These are phyloP conservation scores for Pontederia paniculata DNA, from an alignment of 176 grass and related monocot species.

Conservation along the genomic window DNA sequence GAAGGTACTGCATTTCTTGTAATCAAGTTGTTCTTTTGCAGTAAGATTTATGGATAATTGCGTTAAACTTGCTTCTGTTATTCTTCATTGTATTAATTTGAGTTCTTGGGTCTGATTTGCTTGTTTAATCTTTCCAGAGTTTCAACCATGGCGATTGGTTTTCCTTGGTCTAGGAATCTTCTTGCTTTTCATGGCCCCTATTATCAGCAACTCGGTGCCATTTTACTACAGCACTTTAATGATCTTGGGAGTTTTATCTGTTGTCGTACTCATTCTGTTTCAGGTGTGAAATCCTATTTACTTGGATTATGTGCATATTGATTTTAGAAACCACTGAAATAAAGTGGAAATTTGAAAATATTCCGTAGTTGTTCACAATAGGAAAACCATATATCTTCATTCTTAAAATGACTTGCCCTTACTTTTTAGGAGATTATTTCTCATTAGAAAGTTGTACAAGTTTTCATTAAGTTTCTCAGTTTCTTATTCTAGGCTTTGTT, in stretches of 20 bases:
- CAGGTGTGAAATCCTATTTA: conserved; percentile 40
- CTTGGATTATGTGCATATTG: conserved; percentile 4
- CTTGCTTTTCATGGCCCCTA: conserved; percentile 55
- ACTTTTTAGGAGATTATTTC: too few species aligned
- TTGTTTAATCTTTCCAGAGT: conserved; percentile 37
- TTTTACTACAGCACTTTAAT: conserved; percentile 97
- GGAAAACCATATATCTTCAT: too few species aligned
- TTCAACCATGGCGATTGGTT: conserved; percentile 77
- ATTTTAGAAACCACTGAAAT: neutral
- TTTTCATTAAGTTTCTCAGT: too few species aligned
- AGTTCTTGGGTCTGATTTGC: neutral
- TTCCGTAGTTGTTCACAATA: too few species aligned
- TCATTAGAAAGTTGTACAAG: too few species aligned
- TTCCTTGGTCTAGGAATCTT: conserved; percentile 72
- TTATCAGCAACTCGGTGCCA: conserved; percentile 79
- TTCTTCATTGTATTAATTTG: neutral
- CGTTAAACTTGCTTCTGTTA: neutral
- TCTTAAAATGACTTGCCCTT: too few species aligned
- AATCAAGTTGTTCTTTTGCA: neutral
- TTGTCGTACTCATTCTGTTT: conserved; percentile 81
- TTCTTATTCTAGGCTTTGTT: too few species aligned
- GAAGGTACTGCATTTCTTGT: conserved; percentile 39
- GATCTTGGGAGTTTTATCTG: conserved; percentile 66
- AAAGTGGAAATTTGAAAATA: too few species aligned
- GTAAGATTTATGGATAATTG: neutral